Evolutionary conservation across 2,329 filamentous ascomycete species (phyloP).

Genomic region (Colletotrichum sp.): DNA sequence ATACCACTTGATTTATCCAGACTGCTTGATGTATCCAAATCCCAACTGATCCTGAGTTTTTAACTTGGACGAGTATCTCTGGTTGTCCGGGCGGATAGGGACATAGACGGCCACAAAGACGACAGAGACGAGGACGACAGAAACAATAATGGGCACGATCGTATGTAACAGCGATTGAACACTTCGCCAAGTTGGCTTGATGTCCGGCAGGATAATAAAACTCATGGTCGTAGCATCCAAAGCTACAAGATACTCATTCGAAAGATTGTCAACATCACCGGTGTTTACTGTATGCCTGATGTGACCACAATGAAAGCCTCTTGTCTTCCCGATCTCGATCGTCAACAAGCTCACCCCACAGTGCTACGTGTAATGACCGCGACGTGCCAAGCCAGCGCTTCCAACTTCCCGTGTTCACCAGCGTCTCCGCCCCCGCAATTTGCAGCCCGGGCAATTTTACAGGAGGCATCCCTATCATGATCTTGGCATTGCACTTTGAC

Average conservation of each 20-base stretch:
- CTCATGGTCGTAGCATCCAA: too few relatives aligned
- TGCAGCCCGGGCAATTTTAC: not conserved
- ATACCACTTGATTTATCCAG: not conserved
- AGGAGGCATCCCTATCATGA: not conserved
- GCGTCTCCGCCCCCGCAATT: not conserved
- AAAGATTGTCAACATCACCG: not conserved
- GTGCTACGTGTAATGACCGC: not conserved
- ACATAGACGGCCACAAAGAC: too few relatives aligned
- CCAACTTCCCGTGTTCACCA: not conserved
- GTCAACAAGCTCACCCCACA: not conserved
- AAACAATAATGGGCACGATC: too few relatives aligned
- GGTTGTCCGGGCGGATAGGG: too few relatives aligned
- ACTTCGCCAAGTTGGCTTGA: too few relatives aligned
- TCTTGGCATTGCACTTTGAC: not conserved
- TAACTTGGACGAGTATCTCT: too few relatives aligned
- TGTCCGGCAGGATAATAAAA: too few relatives aligned
- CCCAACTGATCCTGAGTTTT: not conserved
- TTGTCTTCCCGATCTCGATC: not conserved
- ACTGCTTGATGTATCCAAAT: not conserved
- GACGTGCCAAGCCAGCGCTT: conserved; percentile 7
- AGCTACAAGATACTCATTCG: too few relatives aligned
- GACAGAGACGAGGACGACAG: too few relatives aligned
- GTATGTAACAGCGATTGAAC: too few relatives aligned
- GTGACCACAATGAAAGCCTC: accelerated
- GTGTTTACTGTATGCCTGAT: not conserved